Base-by-base conservation (phyloP, 139 green algal genomes). In the Coccomyxa sp. region DNA sequence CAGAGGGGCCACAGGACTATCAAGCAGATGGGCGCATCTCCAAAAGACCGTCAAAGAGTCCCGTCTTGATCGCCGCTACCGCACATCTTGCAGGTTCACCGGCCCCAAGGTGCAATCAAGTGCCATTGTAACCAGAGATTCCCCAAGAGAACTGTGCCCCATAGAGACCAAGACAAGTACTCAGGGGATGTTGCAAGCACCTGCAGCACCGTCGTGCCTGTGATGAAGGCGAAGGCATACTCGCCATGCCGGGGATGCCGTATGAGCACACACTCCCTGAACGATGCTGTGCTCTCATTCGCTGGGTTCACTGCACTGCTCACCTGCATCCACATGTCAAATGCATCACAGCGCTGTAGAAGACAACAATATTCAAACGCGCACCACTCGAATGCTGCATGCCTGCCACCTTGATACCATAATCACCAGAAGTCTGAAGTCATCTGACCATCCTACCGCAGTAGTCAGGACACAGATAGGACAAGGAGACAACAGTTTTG, bases 141-240 rank as follows among this genome's bases (percentile, higher is more conserved):
- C n/a, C n/a, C n/a, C n/a, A n/a, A n/a, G 38, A 51, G 38, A 51
- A 11, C 3, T 51, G 38, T 51, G 38, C 38, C 38, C 38, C 38
- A 51, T 51, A 51, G 38, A 51, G 38, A 51, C 38, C 38, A 51
- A 51, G 3, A 11, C 3, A 11, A 51, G 3, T 51, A 7, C 7
- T 51, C 38, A 51, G 38, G 38, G 38, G 38, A 51, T 51, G 7
- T 51, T 11, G 38, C 38, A 51, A 21, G 63, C 63, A 71, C 63
- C 92, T 96, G 91, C 45, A 98, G 86, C 12, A 87, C 79, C 0
- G 95, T 95, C 11, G 90, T 85, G 1, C 94, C 97, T 9, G 96
- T 98, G 86, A 98, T 96, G 86, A 98, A 98, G 0, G 85, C 96
- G 80, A 98, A 93, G 0, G 96, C 96, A 80, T 90, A 98, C 91